Evolutionary conservation across 2,329 filamentous ascomycete genomes (phyloP), one percentile per base, ranked within the genome.

Genomic region (Aspergillus spinulosporus): DNA sequence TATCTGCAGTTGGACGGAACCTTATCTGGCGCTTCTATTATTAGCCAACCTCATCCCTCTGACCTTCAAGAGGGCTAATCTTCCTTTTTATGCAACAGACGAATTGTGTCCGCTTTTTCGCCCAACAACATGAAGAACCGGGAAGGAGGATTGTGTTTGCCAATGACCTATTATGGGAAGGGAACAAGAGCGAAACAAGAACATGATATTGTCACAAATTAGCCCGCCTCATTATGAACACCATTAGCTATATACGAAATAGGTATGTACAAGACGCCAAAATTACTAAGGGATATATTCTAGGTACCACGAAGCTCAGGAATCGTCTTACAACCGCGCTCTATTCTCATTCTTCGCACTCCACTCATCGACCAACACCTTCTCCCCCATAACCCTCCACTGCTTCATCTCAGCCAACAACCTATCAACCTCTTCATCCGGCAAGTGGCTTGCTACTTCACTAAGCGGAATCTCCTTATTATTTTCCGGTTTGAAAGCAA

Each of bases 301-400:
- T 21, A 21, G 37, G 21, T 21, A 47, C 29, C 8, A 52, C 14
- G 52, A 1, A 34, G 7, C 5, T 4, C 29, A 31, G 2, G 12
- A 9, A 40, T 5, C 26, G n/a, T n/a, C 28, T 51, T 21, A 63
- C 28, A 62, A 34, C 40, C 50, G 68, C 58, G 73, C 66, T 48
- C 57, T 28, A 14, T 46, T 31, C 29, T n/a, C 69, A 14, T 32
- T 21, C 54, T 68, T 46, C 8, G 39, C 66, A 39, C 50, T 63
- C 69, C 68, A 73, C 52, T 67, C 58, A 49, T 57, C 65, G 48
- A 65, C 56, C 26, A 76, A 57, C 15, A 68, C 65, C 39, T 62
- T 64, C 63, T 78, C 76, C 4, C 70, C 68, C 36, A 67, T 66
- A 15, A 71, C 31, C 7, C 72, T 66, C 66, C 69, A 72, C n/a